These are phyloP conservation scores for Trichosanthes cucumerina DNA, from an alignment of 306 rosid species.

Conservation along the genomic window DNA sequence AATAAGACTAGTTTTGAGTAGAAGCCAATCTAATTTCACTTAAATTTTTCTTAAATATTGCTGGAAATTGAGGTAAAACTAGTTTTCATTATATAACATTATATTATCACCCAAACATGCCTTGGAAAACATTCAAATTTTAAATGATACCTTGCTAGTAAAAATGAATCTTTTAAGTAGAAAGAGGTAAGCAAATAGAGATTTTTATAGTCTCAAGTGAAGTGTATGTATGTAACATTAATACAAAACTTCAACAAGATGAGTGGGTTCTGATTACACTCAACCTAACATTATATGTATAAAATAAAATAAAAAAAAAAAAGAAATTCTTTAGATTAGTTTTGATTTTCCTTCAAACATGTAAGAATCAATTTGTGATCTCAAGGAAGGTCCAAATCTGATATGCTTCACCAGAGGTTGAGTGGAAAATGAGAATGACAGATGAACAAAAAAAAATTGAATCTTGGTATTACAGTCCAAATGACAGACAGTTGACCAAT, in stretches of 20 bases:
- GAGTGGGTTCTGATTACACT: not conserved
- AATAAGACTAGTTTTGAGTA: not conserved
- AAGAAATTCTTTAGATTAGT: not conserved
- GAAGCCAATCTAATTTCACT: not conserved
- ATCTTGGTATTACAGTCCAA: not conserved
- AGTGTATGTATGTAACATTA: not conserved
- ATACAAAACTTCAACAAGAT: not conserved
- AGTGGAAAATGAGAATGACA: not conserved
- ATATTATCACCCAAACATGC: not conserved
- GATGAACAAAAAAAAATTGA: not conserved
- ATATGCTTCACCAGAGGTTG: not conserved
- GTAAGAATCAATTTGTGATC: not conserved
- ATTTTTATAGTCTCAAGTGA: too few species aligned
- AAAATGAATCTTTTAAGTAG: not conserved
- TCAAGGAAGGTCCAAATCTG: not conserved
- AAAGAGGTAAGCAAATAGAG: not conserved
- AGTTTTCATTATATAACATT: not conserved
- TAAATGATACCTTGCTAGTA: not conserved
- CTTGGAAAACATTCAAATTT: not conserved
- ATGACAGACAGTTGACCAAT: not conserved
- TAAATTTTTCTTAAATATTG: not conserved
- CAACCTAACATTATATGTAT: not conserved
- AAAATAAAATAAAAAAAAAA: too few species aligned
- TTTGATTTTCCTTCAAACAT: not conserved
- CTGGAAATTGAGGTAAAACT: not conserved